Evolutionary conservation across 192 early-diverging fungal species (phyloP), one percentile per base, ranked within the genome.

Genomic region (Coemansia sp.): DNA sequence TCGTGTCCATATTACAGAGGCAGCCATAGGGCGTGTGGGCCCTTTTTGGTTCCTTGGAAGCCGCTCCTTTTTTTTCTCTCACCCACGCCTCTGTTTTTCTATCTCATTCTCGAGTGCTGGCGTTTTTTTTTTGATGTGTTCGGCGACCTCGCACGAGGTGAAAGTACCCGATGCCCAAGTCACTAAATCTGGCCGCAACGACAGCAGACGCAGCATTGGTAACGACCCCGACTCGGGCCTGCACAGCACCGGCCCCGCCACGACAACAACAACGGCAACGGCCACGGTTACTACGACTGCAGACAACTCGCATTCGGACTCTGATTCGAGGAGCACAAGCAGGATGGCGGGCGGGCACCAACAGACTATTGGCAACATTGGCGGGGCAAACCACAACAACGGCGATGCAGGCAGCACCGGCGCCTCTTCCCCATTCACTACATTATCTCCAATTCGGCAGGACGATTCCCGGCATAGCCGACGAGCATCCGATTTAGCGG

Each of bases 71-170:
- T 42, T 57, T 57, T 57, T 9, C 25, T 28, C 31, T 34, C 33
- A 2, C 16, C 39, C 25, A 61, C 26, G n/a, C 31, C 38, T 48
- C n/a, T 48, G 8, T 20, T 43, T 47, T n/a, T 45, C 60, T 42
- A n/a, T 39, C 3, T 59, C 38, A 23, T 18, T 26, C 26, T 48
- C 48, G 4, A n/a, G 14, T 18, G 18, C 37, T 48, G 42, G 33
- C 36, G 39, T 63, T 55, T n/a, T n/a, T n/a, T n/a, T n/a, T n/a
- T 77, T 77, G 57, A 79, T 79, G 77, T 66, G 68, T 56, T 61
- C 77, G 31, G 77, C 72, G 58, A 57, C 72, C 67, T 73, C 76
- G 25, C 41, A 65, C 71, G 64, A 79, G 68, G 61, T 70, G 55
- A 72, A 68, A 43, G 68, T 61, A 36, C 41, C 77, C 64, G 72